Evolutionary conservation across 768 basidiomycete species (phyloP), one percentile per base, ranked within the genome.

Genomic region (Calocybe gangraenosa): DNA sequence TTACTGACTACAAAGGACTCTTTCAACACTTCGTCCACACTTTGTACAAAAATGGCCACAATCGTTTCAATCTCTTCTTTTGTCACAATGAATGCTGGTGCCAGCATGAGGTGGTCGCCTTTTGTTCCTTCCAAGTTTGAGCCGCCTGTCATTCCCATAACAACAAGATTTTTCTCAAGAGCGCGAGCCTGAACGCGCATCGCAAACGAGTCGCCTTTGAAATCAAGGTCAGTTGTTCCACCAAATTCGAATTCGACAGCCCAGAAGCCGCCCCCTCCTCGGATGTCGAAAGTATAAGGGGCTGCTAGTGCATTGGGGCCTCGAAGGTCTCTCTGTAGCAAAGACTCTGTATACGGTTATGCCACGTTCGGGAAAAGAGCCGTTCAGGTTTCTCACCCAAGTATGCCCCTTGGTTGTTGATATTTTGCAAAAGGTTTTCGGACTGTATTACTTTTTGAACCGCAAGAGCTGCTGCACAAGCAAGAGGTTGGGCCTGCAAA

Each of bases 251-350:
- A 92, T 59, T 93, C 91, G 43, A 93, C 66, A 18, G 71, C 84
- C 85, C 86, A 92, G 67, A 92, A 90, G 21, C 81, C 75, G 25
- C 92, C 92, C 15, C 80, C 79, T 8, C 92, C 92, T 21, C 92
- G 83, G 48, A 92, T 78, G 59, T 92, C 89, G 56, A 84, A 88
- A 3, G 78, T 75, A 59, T 76, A 84, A 0, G 82, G 84, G 20
- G 78, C 76, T 28, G 83, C 76, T 35, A 68, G 56, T n/a, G 78
- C 67, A 53, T 75, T 78, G 7, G 79, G 76, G 0, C 73, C 68
- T 42, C 67, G 66, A 25, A 92, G 67, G 20, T 78, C 73, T 49
- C 74, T 66, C 33, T 66, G 58, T 25, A 92, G 71, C 8, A 84
- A 72, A 35, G 69, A 58, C 41, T 62, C 75, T 75, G 50, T 11